These are phyloP conservation scores for Nymphaea colorata DNA, from an alignment of 164 flowering plant species.

Conservation along the genomic window DNA sequence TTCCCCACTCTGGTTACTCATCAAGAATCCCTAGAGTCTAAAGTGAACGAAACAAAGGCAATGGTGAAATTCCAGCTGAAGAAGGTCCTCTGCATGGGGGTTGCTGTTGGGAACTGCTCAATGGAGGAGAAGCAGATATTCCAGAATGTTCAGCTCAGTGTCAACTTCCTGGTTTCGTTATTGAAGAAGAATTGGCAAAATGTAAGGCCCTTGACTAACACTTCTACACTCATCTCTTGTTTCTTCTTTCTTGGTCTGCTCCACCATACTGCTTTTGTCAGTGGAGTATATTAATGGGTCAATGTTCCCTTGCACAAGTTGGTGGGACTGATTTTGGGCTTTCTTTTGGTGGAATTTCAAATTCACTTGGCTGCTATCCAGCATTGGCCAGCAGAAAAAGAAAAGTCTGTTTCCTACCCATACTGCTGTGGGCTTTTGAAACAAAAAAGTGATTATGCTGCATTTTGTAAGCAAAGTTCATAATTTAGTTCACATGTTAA, in stretches of 20 bases:
- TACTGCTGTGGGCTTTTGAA: too few relatives aligned
- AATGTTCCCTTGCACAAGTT: too few relatives aligned
- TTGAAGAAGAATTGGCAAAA: conserved; percentile 17
- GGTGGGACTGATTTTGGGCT: too few relatives aligned
- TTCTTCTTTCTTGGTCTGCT: neutral
- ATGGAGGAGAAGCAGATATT: conserved; percentile 16
- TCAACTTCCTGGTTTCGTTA: conserved; percentile 13
- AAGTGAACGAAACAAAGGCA: conserved; percentile 18
- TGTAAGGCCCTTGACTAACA: conserved; percentile 2
- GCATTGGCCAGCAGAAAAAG: too few relatives aligned
- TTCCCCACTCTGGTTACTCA: conserved; percentile 12
- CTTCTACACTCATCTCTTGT: too few relatives aligned
- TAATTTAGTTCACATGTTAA: too few relatives aligned
- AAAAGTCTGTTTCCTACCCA: too few relatives aligned
- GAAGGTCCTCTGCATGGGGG: conserved; percentile 15
- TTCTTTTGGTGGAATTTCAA: too few relatives aligned
- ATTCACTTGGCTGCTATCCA: too few relatives aligned
- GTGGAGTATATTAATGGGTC: neutral
- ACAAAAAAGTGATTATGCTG: too few relatives aligned
- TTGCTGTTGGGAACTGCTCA: conserved; percentile 13
- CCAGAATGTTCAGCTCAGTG: conserved; percentile 16
- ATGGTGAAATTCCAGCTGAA: conserved; percentile 16
- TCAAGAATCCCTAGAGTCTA: conserved; percentile 10
- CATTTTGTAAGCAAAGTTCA: too few relatives aligned
- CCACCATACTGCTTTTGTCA: neutral